phyloP scores from a whole-genome alignment of 257 asterid genomes.

The Osmanthus fragrans region DNA sequence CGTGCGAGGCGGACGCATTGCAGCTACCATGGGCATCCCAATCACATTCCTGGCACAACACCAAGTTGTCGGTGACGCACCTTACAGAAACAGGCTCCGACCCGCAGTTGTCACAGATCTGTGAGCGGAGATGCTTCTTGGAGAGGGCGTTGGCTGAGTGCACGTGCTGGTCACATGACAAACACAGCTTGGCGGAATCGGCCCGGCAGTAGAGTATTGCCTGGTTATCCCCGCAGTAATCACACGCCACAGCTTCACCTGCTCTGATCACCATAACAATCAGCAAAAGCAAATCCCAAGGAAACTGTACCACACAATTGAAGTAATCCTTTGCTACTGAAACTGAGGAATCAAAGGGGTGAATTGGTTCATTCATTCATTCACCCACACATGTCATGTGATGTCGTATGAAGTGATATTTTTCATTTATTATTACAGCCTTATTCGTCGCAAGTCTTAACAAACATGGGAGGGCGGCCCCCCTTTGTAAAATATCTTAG shows the following conservation, averaged over 20 bases:
- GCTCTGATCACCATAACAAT: constrained; percentile 1
- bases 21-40: constrained; percentile 84
- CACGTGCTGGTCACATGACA: constrained; percentile 88
- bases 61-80: constrained; percentile 81
- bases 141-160: constrained; percentile 93
- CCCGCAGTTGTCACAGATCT: constrained; percentile 95
- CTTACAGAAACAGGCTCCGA: constrained; percentile 74
- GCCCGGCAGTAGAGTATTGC: constrained; percentile 90
- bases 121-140: constrained; percentile 79
- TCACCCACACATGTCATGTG: neutral
- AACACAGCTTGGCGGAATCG: constrained; percentile 85
- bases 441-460: neutral
- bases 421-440: neutral
- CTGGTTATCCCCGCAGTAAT: constrained; percentile 60
- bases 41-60: constrained; percentile 91
- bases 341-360: neutral
- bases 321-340: neutral
- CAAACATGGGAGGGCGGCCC: constrained; percentile 20
- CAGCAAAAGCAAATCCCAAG: neutral
- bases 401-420: neutral
- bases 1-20: constrained; percentile 61
- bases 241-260: constrained; percentile 49
- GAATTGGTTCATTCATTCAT: neutral
- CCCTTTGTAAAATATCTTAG: constrained; percentile 33
- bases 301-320: neutral